Percentiles rank a stretch among this genome's conserved stretches.
These are phyloP conservation scores for Pseudogymnoascus pannorum DNA, from an alignment of 2,329 filamentous ascomycete genomes.

Conservation along the genomic window DNA sequence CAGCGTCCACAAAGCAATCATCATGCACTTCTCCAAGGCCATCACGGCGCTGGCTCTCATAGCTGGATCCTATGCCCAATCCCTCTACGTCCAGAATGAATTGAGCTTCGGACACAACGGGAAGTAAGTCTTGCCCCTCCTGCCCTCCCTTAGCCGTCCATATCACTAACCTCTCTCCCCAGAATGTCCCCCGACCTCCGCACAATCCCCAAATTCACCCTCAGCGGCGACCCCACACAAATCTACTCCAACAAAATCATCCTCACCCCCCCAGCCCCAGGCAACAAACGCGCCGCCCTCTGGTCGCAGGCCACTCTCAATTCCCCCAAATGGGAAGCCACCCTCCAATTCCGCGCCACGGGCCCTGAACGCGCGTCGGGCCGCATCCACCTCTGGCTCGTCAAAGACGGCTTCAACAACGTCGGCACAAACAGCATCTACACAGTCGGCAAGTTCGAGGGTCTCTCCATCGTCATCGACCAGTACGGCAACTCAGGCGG, in stretches of 20 bases:
- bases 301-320: slow-evolving; percentile 65
- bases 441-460: slow-evolving; percentile 77
- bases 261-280: slow-evolving; percentile 80
- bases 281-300: slow-evolving; percentile 73
- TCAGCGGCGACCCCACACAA: slow-evolving; percentile 46
- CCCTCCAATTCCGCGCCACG: slow-evolving; percentile 80
- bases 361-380: slow-evolving; percentile 80
- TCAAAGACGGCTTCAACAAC: slow-evolving; percentile 55
- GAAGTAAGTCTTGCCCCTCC: slow-evolving; percentile 21
- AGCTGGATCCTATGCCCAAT: slow-evolving; percentile 25
- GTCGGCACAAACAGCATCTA: slow-evolving; percentile 74
- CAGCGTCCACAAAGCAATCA: background rate
- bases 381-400: slow-evolving; percentile 92
- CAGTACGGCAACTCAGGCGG: slow-evolving; percentile 72
- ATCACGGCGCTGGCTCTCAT: slow-evolving; percentile 22
- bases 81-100: slow-evolving; percentile 27
- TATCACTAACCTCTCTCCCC: slow-evolving; percentile 11
- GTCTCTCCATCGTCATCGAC: slow-evolving; percentile 81
- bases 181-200: slow-evolving; percentile 28
- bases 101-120: slow-evolving; percentile 39
- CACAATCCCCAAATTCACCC: slow-evolving; percentile 25
- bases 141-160: background rate
- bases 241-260: slow-evolving; percentile 84
- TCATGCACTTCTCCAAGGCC: slow-evolving; percentile 20
- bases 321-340: slow-evolving; percentile 67